Evolutionary conservation across 140 eudicot species (phyloP), one percentile per base, ranked within the genome.

Genomic region (Bidens hawaiensis): DNA sequence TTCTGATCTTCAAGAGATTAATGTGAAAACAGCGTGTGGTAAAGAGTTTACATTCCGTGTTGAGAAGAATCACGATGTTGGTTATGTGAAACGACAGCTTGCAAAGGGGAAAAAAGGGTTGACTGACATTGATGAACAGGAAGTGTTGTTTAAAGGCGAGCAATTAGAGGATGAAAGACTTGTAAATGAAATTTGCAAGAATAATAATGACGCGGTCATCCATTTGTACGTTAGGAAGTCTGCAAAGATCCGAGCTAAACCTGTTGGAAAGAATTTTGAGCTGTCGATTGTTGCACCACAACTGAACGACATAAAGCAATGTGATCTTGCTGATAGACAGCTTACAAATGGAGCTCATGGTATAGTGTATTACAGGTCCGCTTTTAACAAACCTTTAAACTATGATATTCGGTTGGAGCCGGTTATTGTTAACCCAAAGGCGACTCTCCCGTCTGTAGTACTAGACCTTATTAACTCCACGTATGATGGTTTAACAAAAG

Each of bases 161-260:
- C 81, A 85, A 74, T 78, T 85, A 28, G 88, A 85, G 68, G 88
- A 81, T 60, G 77, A 78, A 60, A 53, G 83, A 15, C 65, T 78
- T 50, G 73, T 85, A 41, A 67, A 71, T 38, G 87, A 82, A 53
- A 72, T 81, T 4, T 76, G 83, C 25, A 73, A 10, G 11, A 55
- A 40, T 15, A 76, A 68, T 40, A 38, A 68, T 64, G 88, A 78
- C 57, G 81, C 83, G 1, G 88, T 73, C 14, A 73, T 85, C 51
- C 88, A 78, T 63, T 73, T 85, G 56, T 45, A 77, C 23, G 83
- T 76, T 69, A 76, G 81, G 15, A 81, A 74, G 23, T 85, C 85
- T 11, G 83, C 83, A 19, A 78, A 78, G 54, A 78, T 85, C n/a
- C 71, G 77, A 1, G 71, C 85, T 16, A 69, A 67, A 50, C 79